phyloP scores from a whole-genome alignment of 108 stramenopile genomes.

The Fragilariopsis cylindrus region DNA sequence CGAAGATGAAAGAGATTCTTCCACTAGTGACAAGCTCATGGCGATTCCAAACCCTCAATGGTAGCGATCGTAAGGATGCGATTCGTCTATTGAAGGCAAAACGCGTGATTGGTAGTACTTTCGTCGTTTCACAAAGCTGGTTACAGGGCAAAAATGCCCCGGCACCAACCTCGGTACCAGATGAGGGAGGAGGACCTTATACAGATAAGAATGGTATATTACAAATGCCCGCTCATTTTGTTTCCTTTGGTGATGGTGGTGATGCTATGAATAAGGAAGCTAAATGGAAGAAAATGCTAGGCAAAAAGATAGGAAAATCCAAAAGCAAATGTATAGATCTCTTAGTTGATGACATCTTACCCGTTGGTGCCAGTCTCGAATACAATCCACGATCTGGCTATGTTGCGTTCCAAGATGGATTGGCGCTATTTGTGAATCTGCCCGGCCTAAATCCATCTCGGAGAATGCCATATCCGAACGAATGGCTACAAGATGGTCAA shows the following conservation, averaged over 20 bases:
- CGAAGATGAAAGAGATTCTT: slow-evolving; percentile 7
- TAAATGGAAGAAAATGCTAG: slow-evolving; percentile 9
- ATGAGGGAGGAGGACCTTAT: slow-evolving; percentile 30
- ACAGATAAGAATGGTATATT: slow-evolving; percentile 23
- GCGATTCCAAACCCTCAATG: slow-evolving; percentile 7
- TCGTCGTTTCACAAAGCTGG: slow-evolving; percentile 42
- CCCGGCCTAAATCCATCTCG: slow-evolving; percentile 26
- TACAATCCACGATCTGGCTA: slow-evolving; percentile 36
- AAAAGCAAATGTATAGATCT: slow-evolving; percentile 32
- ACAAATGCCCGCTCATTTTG: slow-evolving; percentile 32
- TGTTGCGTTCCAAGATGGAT: slow-evolving; percentile 29
- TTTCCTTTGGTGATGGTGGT: not conserved
- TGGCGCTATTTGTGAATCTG: slow-evolving; percentile 40
- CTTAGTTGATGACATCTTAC: slow-evolving; percentile 12
- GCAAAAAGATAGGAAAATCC: slow-evolving; percentile 20
- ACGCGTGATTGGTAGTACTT: slow-evolving; percentile 30
- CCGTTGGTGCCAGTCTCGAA: slow-evolving; percentile 25
- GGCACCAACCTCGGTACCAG: slow-evolving; percentile 18
- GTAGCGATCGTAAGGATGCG: not conserved
- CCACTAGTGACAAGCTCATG: not conserved
- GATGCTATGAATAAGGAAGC: not conserved
- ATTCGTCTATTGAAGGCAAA: slow-evolving; percentile 36
- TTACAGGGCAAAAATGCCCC: slow-evolving; percentile 19
- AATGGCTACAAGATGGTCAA: slow-evolving; percentile 40
- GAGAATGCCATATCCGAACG: slow-evolving; percentile 37